phyloP scores from a whole-genome alignment of 1,284 basidiomycete genomes.

The Ganoderma multipileum region DNA sequence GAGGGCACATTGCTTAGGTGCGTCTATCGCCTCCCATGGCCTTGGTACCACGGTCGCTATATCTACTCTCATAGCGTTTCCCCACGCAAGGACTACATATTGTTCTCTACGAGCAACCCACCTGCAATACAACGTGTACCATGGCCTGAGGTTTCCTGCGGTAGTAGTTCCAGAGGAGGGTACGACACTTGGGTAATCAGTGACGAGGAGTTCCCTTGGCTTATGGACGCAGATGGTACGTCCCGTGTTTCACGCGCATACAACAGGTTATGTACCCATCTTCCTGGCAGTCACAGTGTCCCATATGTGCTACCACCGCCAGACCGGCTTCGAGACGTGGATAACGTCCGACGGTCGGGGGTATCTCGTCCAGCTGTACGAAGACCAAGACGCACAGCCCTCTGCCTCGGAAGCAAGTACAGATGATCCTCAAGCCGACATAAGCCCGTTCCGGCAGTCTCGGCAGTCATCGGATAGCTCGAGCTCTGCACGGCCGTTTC shows the following conservation, averaged over 20 bases:
- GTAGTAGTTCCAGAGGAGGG: conserved; percentile 39
- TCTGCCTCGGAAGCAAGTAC: conserved; percentile 29
- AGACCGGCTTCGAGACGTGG: conserved; percentile 76
- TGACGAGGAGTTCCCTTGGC: conserved; percentile 75
- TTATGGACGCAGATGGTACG: conserved; percentile 72
- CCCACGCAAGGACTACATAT: conserved; percentile 68
- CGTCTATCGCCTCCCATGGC: conserved; percentile 27
- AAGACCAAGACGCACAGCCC: conserved; percentile 28
- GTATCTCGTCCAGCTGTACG: conserved; percentile 72
- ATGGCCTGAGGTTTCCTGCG: conserved; percentile 63
- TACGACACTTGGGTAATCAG: conserved; percentile 79
- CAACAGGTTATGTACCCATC: background rate
- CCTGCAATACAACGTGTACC: conserved; percentile 80
- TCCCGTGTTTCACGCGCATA: background rate
- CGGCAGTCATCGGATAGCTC: conserved; percentile 32
- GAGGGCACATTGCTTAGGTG: conserved; percentile 80
- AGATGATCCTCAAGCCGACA: conserved; percentile 17
- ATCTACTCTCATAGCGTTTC: conserved; percentile 60
- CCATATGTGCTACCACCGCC: conserved; percentile 62
- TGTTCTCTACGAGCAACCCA: conserved; percentile 76
- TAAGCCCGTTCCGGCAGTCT: conserved; percentile 18
- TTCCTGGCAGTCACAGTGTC: conserved; percentile 58
- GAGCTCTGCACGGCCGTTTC: conserved; percentile 20
- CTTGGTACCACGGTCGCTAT: conserved; percentile 9
- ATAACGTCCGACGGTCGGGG: conserved; percentile 82